Base-by-base conservation (phyloP, 2,329 filamentous ascomycete genomes). In the Fusarium torulosum region DNA sequence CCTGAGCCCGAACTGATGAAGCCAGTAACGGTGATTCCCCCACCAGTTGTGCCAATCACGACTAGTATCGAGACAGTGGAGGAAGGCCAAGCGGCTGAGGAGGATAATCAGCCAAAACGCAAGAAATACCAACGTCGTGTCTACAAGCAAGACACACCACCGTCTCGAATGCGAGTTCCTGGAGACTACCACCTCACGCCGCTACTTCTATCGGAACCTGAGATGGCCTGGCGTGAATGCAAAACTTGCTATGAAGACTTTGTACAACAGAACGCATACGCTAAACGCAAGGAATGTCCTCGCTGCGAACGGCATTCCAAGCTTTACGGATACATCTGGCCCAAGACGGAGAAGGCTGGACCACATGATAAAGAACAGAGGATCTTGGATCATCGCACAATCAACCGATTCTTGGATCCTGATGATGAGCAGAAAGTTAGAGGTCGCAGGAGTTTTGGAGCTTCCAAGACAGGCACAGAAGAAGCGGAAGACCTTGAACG, bases 261-360 rank as follows among this genome's bases (percentile, higher is more conserved):
- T 75, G 91, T 98, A 7, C 95, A 98, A 77, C 85, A 88, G 40
- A 91, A 98, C 67, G 93, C 93, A 0, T 97, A 97, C 77, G 90
- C 90, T 68, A 97, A 94, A 2, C 88, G 91, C 52, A 89, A 91
- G 47, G 91, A 93, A 17, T 99, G 96, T 76, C 94, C 93, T 6
- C 88, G 96, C 8, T 99, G 96, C 78, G 96, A 99, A 80, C 88
- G 96, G 1, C 96, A 99, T 75, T 96, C 92, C 17, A 98, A 97
- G 81, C 82, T 99, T 1, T 99, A 98, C 76, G 96, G 96, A 0
- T 97, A 92, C 75, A 85, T 91, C 58, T 99, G 96, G 96, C 96
- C 96, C 7, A 97, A 99, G 82, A 98, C 96, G 0, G 91, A 97
- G 61, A 91, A 85, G 64, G 88, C 91, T 25, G 92, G 92, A 1